Base-by-base conservation (phyloP, 2,329 filamentous ascomycete species). In the Alternaria postmessia region DNA sequence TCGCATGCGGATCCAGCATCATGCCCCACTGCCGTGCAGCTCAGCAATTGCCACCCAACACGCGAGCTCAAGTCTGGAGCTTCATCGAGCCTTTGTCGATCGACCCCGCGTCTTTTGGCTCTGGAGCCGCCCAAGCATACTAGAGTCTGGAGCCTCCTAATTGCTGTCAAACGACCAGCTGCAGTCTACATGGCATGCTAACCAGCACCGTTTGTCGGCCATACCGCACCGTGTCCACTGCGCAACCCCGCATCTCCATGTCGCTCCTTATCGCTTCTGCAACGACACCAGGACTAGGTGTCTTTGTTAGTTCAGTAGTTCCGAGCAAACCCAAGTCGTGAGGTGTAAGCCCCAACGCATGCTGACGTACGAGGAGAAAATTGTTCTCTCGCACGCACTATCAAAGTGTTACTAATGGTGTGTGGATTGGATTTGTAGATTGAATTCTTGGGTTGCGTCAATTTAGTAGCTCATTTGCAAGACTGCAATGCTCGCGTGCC, bases 1-100 rank as follows among this genome's bases (percentile, higher is more conserved):
- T 70, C 44, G 65, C 64, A 67, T 66, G 66, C 62, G 63, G 58
- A 66, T 67, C 65, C 54, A 63, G 61, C 62, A 63, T 47, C 53
- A 22, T 28, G 59, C 47, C 68, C 68, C 67, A 66, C 68, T 38
- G 44, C 18, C 54, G 58, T 53, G 57, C 61, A 59, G 58, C 63
- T 55, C 43, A 39, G 53, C 48, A 59, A 59, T 71, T 43, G 67
- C 68, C 69, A 66, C 69, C 57, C 58, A 57, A 48, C 62, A 60
- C 49, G 59, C 52, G 49, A 16, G 34, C 41, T n/a, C 24, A 34
- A 57, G 63, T 52, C 67, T 57, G 63, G 54, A 65, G 63, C 63
- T 62, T 57, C 59, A 58, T 64, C 57, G 54, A 65, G 56, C 57
- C 44, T 57, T 57, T 28, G 59, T 44, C 66, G 57, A 69, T 65